phyloP scores from a whole-genome alignment of 1,139 yeast genomes.

The Magnusiomyces clavatus region DNA sequence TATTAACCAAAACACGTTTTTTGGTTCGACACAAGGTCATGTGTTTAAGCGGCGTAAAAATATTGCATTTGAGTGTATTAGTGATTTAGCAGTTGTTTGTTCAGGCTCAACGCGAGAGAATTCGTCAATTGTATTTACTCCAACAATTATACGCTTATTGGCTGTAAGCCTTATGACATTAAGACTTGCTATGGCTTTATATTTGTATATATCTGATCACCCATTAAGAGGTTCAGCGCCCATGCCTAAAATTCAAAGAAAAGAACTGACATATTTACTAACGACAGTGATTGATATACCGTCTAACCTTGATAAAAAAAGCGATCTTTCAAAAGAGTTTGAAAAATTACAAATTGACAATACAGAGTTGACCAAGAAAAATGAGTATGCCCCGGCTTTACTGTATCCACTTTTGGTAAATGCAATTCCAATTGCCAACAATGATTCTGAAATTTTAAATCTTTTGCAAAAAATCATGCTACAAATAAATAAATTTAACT shows the following conservation, averaged over 20 bases:
- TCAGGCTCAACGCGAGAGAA: constrained; percentile 16
- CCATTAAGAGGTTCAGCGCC: constrained; percentile 47
- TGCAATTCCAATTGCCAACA: constrained; percentile 18
- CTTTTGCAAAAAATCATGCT: constrained; percentile 6
- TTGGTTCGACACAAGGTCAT: constrained; percentile 44
- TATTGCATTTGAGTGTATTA: constrained; percentile 32
- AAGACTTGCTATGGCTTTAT: constrained; percentile 44
- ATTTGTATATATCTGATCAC: constrained; percentile 46
- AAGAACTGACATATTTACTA: constrained; percentile 37
- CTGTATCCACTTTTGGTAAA: constrained; percentile 15
- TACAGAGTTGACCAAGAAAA: neutral
- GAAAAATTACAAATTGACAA: too few species aligned
- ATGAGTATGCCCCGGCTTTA: neutral
- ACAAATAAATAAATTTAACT: constrained; percentile 5
- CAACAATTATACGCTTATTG: constrained; percentile 11
- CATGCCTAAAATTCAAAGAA: constrained; percentile 43
- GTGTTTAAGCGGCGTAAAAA: constrained; percentile 32
- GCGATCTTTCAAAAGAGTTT: too few species aligned
- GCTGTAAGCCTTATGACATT: constrained; percentile 39
- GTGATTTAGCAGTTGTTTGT: constrained; percentile 27
- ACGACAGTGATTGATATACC: constrained; percentile 14
- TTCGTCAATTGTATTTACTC: neutral
- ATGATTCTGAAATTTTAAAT: constrained; percentile 10
- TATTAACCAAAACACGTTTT: constrained; percentile 19
- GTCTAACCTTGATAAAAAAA: neutral